phyloP scores from a whole-genome alignment of 345 rosid genomes.

The Physaria fendleri region DNA sequence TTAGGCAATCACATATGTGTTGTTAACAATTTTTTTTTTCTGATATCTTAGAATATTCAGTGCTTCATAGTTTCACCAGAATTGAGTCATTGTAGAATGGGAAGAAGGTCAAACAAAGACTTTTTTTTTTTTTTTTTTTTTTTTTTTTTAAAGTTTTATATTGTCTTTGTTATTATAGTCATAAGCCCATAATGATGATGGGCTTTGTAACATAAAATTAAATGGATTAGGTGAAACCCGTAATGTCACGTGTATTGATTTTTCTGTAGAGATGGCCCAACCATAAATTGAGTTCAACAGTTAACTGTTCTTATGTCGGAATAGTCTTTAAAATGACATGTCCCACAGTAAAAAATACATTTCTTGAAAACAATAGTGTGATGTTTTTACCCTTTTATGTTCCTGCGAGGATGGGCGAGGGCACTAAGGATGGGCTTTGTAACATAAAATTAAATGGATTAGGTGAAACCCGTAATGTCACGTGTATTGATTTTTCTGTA shows the following conservation, averaged over 20 bases:
- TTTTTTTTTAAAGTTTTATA: too few species aligned
- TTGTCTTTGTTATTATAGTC: too few species aligned
- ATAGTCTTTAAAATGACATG: slow-evolving; percentile 10
- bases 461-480: slow-evolving; percentile 8
- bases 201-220: not conserved
- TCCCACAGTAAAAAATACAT: not conserved
- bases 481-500: slow-evolving; percentile 11
- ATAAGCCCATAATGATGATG: too few species aligned
- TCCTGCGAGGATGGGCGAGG: too few species aligned
- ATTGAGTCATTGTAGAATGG: too few species aligned
- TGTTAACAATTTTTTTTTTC: too few species aligned
- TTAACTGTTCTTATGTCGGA: slow-evolving; percentile 23
- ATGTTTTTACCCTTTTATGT: not conserved
- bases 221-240: slow-evolving; percentile 7
- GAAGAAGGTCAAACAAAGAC: too few species aligned
- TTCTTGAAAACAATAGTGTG: not conserved
- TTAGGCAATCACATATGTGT: too few species aligned
- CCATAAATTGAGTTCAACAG: slow-evolving; percentile 4
- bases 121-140: too few species aligned
- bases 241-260: slow-evolving; percentile 15
- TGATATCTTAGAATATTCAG: too few species aligned
- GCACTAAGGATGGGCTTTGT: slow-evolving; percentile 17
- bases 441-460: not conserved
- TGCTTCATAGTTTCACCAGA: too few species aligned
- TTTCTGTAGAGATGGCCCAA: slow-evolving; percentile 9